Base-by-base conservation (phyloP, 768 basidiomycete species). In the Serendipita vermifera region DNA sequence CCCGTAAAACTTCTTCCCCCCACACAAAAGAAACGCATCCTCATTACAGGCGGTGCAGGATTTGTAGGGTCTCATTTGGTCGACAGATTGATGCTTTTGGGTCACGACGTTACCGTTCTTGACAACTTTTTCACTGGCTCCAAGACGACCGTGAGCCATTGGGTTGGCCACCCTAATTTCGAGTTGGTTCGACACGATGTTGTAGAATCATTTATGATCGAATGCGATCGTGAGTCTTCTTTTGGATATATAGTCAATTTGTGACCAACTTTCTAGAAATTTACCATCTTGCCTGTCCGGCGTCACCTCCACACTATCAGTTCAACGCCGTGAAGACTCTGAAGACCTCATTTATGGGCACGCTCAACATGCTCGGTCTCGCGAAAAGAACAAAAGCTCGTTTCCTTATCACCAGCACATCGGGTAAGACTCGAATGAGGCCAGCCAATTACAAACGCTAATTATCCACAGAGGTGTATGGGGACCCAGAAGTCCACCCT, bases 121-220 rank as follows among this genome's bases (percentile, higher is more conserved):
- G 94, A 98, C 75, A 97, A 97, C 73, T 99, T 99, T 69, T 99
- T 99, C 75, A 97, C 93, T 24, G 96, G 96, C 14, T 87, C 87
- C 56, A 92, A 92, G 70, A 94, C 91, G n/a, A 94, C 92, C 54
- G 87, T 97, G 60, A 83, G 84, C 62, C 87, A 91, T 64, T 94
- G 91, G 91, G 77, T 91, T 57, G 96, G 96, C 5, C 96, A 99
- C 69, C 96, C 96, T 59, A 97, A 98, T 73, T 99, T 99, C 63
- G 94, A 98, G 71, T 75, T 99, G 72, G 89, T 98, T 62, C 82
- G 96, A 58, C 96, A 97, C 68, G 96, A 99, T 66, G 87, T 99
- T 22, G 85, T 97, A 38, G 87, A 98, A 65, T 91, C 93, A 1
- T 93, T 96, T 73, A 87, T 94, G 83, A 94, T 96, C 68, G 96